Evolutionary conservation across 345 rosid species (phyloP).

Genomic region (Stellera chamaejasme): DNA sequence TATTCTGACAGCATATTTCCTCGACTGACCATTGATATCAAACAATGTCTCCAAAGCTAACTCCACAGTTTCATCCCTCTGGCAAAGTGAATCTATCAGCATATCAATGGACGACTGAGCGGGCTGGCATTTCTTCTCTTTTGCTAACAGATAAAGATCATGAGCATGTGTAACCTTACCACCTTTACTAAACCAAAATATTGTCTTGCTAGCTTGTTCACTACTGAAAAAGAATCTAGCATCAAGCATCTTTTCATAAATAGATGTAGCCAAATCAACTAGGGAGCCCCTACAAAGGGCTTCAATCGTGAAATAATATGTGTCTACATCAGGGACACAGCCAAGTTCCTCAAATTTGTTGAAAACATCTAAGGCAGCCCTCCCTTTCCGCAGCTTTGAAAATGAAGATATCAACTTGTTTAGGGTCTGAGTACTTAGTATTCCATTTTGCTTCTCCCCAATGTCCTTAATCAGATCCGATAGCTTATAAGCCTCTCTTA

Average conservation of each 20-base stretch:
- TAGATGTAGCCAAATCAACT: constrained; percentile 46
- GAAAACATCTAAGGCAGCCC: constrained; percentile 68
- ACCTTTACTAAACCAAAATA: constrained; percentile 68
- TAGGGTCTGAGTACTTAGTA: constrained; percentile 39
- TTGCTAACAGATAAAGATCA: constrained; percentile 39
- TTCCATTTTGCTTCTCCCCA: constrained; percentile 26
- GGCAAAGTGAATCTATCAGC: constrained; percentile 42
- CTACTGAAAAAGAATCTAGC: constrained; percentile 38
- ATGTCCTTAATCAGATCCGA: constrained; percentile 72
- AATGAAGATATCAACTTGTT: constrained; percentile 61
- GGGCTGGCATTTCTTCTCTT: constrained; percentile 32
- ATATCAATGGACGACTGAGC: constrained; percentile 37
- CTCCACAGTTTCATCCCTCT: constrained; percentile 49
- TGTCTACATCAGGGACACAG: constrained; percentile 38
- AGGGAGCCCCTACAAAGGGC: constrained; percentile 47
- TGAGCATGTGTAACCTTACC: constrained; percentile 45
- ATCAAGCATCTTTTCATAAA: constrained; percentile 66
- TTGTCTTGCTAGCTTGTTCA: constrained; percentile 48
- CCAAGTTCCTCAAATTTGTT: constrained; percentile 48
- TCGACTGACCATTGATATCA: constrained; percentile 36
- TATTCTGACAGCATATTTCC: constrained; percentile 53
- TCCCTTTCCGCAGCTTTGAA: constrained; percentile 58
- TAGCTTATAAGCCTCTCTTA: constrained; percentile 41
- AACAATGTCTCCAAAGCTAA: constrained; percentile 51
- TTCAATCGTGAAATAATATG: constrained; percentile 55